Percentiles rank a stretch among this genome's conserved stretches.
These are phyloP conservation scores for Venturia aucupariae DNA, from an alignment of 2,329 filamentous ascomycete genomes.

Conservation along the genomic window DNA sequence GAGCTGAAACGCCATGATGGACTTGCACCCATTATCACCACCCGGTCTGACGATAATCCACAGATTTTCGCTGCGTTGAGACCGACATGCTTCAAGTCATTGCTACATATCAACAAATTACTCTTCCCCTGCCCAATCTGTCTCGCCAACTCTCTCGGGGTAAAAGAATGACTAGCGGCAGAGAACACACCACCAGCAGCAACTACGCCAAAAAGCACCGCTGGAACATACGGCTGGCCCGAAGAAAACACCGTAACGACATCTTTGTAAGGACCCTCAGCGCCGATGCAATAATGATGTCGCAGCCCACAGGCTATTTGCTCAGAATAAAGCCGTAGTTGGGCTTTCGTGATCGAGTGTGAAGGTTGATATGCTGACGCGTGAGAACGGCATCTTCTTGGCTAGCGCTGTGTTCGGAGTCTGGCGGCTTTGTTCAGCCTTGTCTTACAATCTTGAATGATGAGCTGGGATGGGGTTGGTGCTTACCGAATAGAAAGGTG, in stretches of 20 bases:
- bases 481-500: slow-evolving; percentile 13
- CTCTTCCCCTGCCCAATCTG: slow-evolving; percentile 36
- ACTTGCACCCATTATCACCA: slow-evolving; percentile 41
- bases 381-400: slow-evolving; percentile 32
- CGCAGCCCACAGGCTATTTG: slow-evolving; percentile 49
- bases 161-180: slow-evolving; percentile 34
- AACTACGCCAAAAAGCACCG: slow-evolving; percentile 47
- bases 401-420: slow-evolving; percentile 12
- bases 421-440: background rate
- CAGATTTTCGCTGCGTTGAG: slow-evolving; percentile 38
- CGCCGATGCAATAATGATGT: slow-evolving; percentile 44
- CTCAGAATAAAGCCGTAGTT: slow-evolving; percentile 40
- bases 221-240: slow-evolving; percentile 46
- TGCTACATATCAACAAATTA: slow-evolving; percentile 39
- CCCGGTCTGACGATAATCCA: slow-evolving; percentile 25
- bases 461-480: background rate
- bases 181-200: slow-evolving; percentile 45
- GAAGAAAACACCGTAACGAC: slow-evolving; percentile 47
- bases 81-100: slow-evolving; percentile 38
- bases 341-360: slow-evolving; percentile 45
- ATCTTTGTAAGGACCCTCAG: slow-evolving; percentile 35
- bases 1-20: slow-evolving; percentile 37
- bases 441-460: background rate
- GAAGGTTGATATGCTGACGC: slow-evolving; percentile 47
- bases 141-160: slow-evolving; percentile 45